Percentiles rank a stretch among this genome's conserved stretches.
Conservation (phyloP, 1,139 yeast genomes). For the Geotrichum carabidarum region DNA sequence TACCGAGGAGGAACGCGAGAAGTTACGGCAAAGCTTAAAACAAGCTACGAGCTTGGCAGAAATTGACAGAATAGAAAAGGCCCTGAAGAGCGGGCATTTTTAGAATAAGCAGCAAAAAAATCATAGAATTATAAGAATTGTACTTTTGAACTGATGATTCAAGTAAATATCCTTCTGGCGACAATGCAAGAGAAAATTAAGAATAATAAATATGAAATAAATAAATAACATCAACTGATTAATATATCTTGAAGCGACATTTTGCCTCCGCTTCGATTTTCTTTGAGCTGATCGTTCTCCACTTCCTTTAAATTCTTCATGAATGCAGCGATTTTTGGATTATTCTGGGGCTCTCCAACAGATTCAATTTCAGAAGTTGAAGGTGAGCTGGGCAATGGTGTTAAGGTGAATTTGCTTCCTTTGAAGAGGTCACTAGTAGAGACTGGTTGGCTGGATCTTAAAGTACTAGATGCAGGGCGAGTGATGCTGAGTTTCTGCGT, state of each 20-base stretch:
- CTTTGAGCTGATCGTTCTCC: background rate
- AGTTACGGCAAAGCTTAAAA: slow-evolving; percentile 50
- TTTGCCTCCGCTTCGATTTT: background rate
- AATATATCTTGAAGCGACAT: slow-evolving; percentile 1
- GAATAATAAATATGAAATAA: background rate
- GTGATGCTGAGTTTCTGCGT: background rate
- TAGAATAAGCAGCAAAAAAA: background rate
- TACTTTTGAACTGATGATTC: background rate
- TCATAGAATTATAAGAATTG: background rate
- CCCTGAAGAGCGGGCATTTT: slow-evolving; percentile 40
- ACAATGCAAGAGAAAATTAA: background rate
- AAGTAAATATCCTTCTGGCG: background rate
- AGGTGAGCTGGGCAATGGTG: background rate
- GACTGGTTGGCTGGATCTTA: background rate
- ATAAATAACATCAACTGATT: background rate
- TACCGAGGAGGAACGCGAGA: slow-evolving; percentile 49
- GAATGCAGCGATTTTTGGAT: background rate
- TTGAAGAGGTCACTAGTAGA: background rate
- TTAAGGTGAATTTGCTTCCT: background rate
- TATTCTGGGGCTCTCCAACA: background rate
- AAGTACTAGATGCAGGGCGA: background rate
- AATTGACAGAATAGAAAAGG: slow-evolving; percentile 62
- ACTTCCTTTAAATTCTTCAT: background rate
- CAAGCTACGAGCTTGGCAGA: slow-evolving; percentile 67
- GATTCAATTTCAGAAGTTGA: background rate